Evolutionary conservation across 2,329 filamentous ascomycete genomes (phyloP).

Genomic region (Ceratocystis eucalypticola): DNA sequence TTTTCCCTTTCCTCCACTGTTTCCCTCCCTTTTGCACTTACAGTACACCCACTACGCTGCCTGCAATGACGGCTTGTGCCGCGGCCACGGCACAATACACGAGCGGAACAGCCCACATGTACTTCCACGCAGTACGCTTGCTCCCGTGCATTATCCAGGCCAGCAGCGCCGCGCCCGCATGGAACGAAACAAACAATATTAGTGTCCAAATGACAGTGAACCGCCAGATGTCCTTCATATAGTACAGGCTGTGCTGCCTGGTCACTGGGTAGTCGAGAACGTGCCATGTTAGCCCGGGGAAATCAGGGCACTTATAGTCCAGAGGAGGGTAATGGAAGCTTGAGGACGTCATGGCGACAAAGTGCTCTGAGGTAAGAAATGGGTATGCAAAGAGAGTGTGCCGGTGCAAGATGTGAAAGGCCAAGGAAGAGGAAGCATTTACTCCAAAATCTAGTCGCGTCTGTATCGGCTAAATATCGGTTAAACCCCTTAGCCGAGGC

Average conservation of each 20-base stretch:
- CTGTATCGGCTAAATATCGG: slow-evolving; percentile 5
- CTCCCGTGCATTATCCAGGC: slow-evolving; percentile 58
- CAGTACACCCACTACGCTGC: slow-evolving; percentile 70
- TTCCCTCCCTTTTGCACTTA: slow-evolving; percentile 31
- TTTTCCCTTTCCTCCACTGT: not conserved
- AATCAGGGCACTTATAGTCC: slow-evolving; percentile 53
- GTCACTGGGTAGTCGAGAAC: slow-evolving; percentile 33
- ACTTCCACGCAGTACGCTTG: slow-evolving; percentile 43
- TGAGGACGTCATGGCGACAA: not conserved
- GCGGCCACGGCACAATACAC: slow-evolving; percentile 59
- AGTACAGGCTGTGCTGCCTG: slow-evolving; percentile 49
- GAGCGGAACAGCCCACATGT: slow-evolving; percentile 58
- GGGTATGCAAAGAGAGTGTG: not conserved
- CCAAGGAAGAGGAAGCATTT: not conserved
- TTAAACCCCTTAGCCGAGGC: not conserved
- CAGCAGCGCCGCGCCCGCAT: slow-evolving; percentile 56
- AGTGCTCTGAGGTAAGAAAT: not conserved
- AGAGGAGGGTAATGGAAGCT: slow-evolving; percentile 28
- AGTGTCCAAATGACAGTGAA: slow-evolving; percentile 82
- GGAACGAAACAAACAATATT: slow-evolving; percentile 61
- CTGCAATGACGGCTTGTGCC: slow-evolving; percentile 63
- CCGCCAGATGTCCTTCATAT: slow-evolving; percentile 65
- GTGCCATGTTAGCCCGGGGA: slow-evolving; percentile 73
- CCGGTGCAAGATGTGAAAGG: not conserved
- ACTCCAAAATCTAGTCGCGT: not conserved